A percentile compares a stretch with the other conserved stretches of the same genome.
Conservation (phyloP, 2,329 filamentous ascomycete species). For the Cladosporium phlei region DNA sequence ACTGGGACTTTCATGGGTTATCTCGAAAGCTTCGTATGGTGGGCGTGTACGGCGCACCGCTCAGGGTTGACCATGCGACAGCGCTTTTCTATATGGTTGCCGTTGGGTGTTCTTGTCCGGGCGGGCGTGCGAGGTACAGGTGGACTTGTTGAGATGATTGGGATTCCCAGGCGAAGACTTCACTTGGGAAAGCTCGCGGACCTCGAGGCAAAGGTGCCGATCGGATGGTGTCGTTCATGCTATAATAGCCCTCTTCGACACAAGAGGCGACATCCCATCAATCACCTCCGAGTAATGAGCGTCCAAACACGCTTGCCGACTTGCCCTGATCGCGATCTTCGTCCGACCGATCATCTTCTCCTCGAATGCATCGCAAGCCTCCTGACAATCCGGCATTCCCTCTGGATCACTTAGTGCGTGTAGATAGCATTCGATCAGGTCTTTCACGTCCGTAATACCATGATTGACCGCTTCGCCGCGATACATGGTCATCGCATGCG, state of each 20-base stretch:
- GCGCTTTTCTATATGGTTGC: no score
- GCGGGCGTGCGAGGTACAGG: no score
- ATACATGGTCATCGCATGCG: constrained; percentile 19
- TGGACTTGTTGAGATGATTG: no score
- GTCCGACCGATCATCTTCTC: constrained; percentile 16
- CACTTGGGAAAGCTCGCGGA: no score
- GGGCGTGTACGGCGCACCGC: no score
- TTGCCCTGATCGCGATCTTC: constrained; percentile 18
- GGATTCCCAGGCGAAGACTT: no score
- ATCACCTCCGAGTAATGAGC: constrained; percentile 14
- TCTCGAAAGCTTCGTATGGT: no score
- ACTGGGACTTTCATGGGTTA: no score
- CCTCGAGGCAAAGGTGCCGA: no score
- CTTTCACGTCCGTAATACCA: constrained; percentile 17
- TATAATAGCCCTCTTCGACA: neutral
- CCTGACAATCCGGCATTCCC: constrained; percentile 7
- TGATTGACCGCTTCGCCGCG: constrained; percentile 22
- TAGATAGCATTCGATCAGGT: neutral
- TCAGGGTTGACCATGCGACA: no score
- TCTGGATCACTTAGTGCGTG: neutral
- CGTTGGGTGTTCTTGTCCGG: no score
- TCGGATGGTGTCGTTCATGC: no score
- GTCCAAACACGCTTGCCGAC: constrained; percentile 21
- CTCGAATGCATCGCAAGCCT: constrained; percentile 15
- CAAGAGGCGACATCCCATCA: neutral